Conservation (phyloP, 768 basidiomycete species). For the Cystofilobasidium macerans region DNA sequence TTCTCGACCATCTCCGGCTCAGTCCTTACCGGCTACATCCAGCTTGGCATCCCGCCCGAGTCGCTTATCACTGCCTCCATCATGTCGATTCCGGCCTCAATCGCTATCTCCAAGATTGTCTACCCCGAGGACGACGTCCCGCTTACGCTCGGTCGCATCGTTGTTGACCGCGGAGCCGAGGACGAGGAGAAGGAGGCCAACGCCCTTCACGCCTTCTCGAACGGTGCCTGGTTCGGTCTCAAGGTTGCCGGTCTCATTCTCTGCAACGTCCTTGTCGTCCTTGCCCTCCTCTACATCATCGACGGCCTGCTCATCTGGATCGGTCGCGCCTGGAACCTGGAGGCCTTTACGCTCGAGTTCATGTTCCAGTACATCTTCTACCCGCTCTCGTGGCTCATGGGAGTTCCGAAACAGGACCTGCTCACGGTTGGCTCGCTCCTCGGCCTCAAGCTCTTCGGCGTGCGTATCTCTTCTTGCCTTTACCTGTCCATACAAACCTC, state of each 20-base stretch:
- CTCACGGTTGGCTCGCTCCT: conserved; percentile 67
- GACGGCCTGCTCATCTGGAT: conserved; percentile 54
- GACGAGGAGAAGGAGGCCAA: conserved; percentile 54
- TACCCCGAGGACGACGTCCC: conserved; percentile 75
- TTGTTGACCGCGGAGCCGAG: conserved; percentile 62
- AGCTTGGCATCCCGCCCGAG: background rate
- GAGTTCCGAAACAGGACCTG: conserved; percentile 38
- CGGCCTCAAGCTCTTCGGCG: conserved; percentile 67
- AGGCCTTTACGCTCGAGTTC: conserved; percentile 62
- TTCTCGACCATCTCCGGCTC: conserved; percentile 66
- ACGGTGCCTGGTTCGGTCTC: conserved; percentile 73
- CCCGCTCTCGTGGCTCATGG: conserved; percentile 68
- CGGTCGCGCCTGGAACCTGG: conserved; percentile 70
- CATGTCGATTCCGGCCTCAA: conserved; percentile 91
- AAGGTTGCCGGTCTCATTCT: conserved; percentile 73
- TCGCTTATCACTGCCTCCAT: conserved; percentile 57
- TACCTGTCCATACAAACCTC: background rate
- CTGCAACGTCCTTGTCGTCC: conserved; percentile 54
- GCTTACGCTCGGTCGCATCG: conserved; percentile 67
- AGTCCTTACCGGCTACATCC: conserved; percentile 63
- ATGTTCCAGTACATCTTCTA: conserved; percentile 62
- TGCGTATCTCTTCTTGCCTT: background rate
- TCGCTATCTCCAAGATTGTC: conserved; percentile 81
- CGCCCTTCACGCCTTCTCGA: conserved; percentile 76
- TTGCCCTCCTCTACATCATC: conserved; percentile 67